Evolutionary conservation across 306 rosid species (phyloP), one percentile per base, ranked within the genome.

Genomic region (Begonia loranthoides): DNA sequence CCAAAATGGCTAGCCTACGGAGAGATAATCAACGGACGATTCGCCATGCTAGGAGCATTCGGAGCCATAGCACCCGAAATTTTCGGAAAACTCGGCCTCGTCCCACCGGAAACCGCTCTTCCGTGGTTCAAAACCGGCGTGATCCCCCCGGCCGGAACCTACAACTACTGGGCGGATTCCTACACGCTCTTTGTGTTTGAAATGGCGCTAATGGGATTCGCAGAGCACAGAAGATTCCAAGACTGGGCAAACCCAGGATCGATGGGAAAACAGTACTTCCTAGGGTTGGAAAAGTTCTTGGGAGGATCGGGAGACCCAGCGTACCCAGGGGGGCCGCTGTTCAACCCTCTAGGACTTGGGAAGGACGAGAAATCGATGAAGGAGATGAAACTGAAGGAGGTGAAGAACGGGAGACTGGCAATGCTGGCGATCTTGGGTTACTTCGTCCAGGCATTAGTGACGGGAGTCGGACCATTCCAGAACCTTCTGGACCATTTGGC

Each of bases 81-180:
- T 15, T 59, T 90, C 0, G 97, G 97, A 10, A 66, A 81, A 55
- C 69, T 73, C 1, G 95, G 95, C 21, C 62, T 90, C 11, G 78
- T 90, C 45, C 97, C 95, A 0, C 13, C 53, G n/a, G 95, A 85
- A 57, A 90, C 95, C 41, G 97, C 97, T 45, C 95, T 90, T 12
- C 86, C 97, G 2, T 90, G 95, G 97, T 90, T 90, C 80, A 58
- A 68, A 73, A 90, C 97, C 0, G 97, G 97, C 1, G 97, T 90
- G 4, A 62, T 90, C 51, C 97, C 95, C 1, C 95, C 94, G 0
- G 95, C 94, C 0, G 97, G 97, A 16, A 86, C 95, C 17, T 90
- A 90, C 71, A 10, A 55, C 70, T 90, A 90, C 55, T 90, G 95
- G 97, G 97, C 97, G 11, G 97, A 90, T 75, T 58, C 75, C 5